These are phyloP conservation scores for Globisporangium paroecandrum DNA, from an alignment of 352 stramenopile genomes.

Conservation along the genomic window DNA sequence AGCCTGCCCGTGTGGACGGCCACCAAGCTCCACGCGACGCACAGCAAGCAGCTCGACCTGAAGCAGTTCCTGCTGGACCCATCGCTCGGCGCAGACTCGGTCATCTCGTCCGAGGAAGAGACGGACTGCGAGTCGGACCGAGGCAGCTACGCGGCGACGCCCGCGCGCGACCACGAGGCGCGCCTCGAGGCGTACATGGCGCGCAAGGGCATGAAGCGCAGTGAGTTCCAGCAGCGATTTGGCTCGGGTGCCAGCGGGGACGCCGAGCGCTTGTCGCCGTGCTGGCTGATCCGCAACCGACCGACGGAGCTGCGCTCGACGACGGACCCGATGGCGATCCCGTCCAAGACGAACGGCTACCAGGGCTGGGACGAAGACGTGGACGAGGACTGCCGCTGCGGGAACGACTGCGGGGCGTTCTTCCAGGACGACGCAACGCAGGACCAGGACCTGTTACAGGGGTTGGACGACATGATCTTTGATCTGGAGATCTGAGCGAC, in stretches of 20 bases:
- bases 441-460: constrained; percentile 9
- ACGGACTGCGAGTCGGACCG: constrained; percentile 68
- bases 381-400: constrained; percentile 37
- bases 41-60: background rate
- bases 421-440: constrained; percentile 22
- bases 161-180: constrained; percentile 42
- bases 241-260: background rate
- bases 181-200: constrained; percentile 47
- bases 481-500: constrained; percentile 56
- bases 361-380: constrained; percentile 29
- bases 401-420: constrained; percentile 35
- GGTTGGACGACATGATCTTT: constrained; percentile 55
- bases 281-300: background rate
- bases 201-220: constrained; percentile 25
- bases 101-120: constrained; percentile 55
- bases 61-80: constrained; percentile 7
- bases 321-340: constrained; percentile 40
- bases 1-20: constrained; percentile 29
- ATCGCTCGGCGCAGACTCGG: constrained; percentile 25
- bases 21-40: background rate
- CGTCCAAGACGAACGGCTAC: constrained; percentile 15
- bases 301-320: background rate
- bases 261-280: constrained; percentile 5
- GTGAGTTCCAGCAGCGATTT: constrained; percentile 21
- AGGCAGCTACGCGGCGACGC: constrained; percentile 30